These are phyloP conservation scores for Metschnikowia koreensis DNA, from an alignment of 805 yeast genomes.

Conservation along the genomic window DNA sequence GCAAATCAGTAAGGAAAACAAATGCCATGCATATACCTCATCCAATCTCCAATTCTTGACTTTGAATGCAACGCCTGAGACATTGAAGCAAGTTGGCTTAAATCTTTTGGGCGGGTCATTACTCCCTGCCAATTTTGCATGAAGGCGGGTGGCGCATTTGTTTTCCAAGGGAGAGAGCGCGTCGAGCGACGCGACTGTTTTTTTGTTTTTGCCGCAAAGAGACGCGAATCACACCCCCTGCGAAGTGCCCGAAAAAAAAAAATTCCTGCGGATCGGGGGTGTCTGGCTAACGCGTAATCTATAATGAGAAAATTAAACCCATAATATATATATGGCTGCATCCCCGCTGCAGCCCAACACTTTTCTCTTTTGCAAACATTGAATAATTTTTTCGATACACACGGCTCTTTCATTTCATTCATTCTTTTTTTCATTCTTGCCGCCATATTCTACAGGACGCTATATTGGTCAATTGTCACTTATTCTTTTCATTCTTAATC, in stretches of 20 bases:
- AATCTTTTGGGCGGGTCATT: not conserved
- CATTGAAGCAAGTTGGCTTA: no score
- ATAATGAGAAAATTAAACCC: not conserved
- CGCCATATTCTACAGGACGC: not conserved
- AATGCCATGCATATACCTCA: no score
- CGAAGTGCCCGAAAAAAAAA: not conserved
- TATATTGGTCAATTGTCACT: not conserved
- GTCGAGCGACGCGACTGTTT: constrained; percentile 9
- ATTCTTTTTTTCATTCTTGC: not conserved
- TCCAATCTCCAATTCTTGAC: no score
- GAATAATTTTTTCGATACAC: not conserved
- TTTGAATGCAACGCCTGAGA: no score
- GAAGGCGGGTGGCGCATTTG: not conserved
- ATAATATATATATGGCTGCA: not conserved
- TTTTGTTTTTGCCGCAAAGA: constrained; percentile 3
- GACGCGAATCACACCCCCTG: constrained; percentile 12
- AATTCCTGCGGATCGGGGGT: not conserved
- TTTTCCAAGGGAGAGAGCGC: not conserved
- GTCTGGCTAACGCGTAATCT: constrained; percentile 4
- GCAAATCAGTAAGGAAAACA: no score
- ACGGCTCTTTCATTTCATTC: not conserved
- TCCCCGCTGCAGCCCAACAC: not conserved
- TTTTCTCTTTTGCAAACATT: not conserved
- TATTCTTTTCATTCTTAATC: no score
- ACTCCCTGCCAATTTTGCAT: not conserved